Evolutionary conservation across 192 early-diverging fungal genomes (phyloP).

Genomic region (Linnemannia elongata): DNA sequence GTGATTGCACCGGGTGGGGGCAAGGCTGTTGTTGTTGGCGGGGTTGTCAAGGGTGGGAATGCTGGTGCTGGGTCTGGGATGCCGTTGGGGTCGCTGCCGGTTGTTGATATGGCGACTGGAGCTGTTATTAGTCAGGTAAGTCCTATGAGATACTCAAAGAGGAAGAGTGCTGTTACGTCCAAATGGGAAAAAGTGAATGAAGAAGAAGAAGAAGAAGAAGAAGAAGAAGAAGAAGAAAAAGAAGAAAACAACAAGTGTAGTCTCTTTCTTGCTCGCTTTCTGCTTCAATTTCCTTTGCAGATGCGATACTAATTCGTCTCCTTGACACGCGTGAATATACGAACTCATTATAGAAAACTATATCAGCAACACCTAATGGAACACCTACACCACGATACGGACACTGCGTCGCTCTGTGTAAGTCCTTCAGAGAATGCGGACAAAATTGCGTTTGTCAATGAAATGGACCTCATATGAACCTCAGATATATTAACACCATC

Average conservation of each 20-base stretch:
- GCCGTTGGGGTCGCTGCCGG: slow-evolving; percentile 20
- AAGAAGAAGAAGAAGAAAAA: no score
- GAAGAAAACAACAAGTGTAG: no score
- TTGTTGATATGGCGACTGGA: slow-evolving; percentile 36
- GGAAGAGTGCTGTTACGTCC: no score
- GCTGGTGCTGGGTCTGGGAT: slow-evolving; percentile 6
- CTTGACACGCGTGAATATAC: neutral
- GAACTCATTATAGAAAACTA: slow-evolving; percentile 27
- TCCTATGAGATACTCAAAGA: no score
- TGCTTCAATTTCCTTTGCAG: neutral
- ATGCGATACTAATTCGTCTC: neutral
- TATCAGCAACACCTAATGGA: neutral
- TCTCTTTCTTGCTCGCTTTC: neutral
- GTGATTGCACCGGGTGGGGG: slow-evolving; percentile 12
- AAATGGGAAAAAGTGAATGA: neutral
- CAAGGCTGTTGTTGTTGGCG: slow-evolving; percentile 39
- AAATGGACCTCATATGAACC: neutral
- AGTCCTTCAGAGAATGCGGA: neutral
- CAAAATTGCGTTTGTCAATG: neutral
- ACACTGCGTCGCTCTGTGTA: slow-evolving; percentile 46
- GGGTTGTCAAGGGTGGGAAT: slow-evolving; percentile 13
- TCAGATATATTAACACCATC: neutral
- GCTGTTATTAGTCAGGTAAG: slow-evolving; percentile 38
- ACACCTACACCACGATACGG: slow-evolving; percentile 35
- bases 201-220: neutral